A percentile compares a stretch with the other conserved stretches of the same genome.
Evolutionary conservation across 2,329 filamentous ascomycete genomes (phyloP).

Genomic region (Triangularia verruculosa): DNA sequence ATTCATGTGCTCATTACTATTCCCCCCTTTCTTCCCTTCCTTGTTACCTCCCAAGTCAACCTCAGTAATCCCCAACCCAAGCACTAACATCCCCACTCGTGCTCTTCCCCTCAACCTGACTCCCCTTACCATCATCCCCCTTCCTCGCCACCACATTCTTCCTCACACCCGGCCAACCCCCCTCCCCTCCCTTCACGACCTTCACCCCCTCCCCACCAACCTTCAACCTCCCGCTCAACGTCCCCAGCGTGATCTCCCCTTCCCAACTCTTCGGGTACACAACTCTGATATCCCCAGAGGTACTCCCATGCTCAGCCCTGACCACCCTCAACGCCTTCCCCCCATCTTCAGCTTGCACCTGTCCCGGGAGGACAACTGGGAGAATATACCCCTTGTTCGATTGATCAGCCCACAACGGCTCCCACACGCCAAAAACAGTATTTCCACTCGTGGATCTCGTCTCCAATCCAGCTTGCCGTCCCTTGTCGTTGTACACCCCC

Average conservation of each 20-base stretch:
- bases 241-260: constrained; percentile 41
- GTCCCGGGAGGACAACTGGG: not conserved
- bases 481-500: constrained; percentile 14
- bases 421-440: constrained; percentile 39
- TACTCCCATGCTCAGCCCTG: constrained; percentile 41
- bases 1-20: not conserved
- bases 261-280: constrained; percentile 50
- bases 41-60: not conserved
- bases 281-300: constrained; percentile 44
- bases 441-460: constrained; percentile 46
- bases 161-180: constrained; percentile 34
- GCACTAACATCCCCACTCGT: constrained; percentile 20
- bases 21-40: not conserved
- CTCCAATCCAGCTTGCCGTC: constrained; percentile 28
- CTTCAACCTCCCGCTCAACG: constrained; percentile 40
- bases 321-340: constrained; percentile 36
- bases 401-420: constrained; percentile 43
- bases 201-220: constrained; percentile 44
- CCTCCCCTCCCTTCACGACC: constrained; percentile 32
- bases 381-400: not conserved
- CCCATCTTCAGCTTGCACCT: not conserved
- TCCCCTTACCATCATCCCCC: constrained; percentile 34
- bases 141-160: constrained; percentile 39
- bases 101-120: constrained; percentile 14
- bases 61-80: constrained; percentile 19